Base-by-base conservation (phyloP, 2,329 filamentous ascomycete species). In the Cladorrhinum sp. region DNA sequence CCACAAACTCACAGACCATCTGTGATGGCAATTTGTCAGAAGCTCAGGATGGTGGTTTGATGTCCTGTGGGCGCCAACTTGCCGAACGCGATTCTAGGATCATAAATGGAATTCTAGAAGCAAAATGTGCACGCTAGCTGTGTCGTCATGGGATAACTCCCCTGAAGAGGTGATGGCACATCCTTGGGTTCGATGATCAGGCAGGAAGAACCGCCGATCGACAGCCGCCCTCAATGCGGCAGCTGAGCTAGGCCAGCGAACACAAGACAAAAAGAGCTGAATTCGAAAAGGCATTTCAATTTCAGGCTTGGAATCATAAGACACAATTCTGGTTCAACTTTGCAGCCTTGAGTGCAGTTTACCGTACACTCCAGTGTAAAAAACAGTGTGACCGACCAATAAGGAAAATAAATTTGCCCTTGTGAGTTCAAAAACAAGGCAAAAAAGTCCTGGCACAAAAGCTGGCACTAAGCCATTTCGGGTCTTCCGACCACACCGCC, bases 101-200 rank as follows among this genome's bases (percentile, higher is more conserved):
- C 18, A 25, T 22, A 50, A 50, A 24, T 27, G 2, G 49, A 24
- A 50, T 50, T 50, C 45, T 50, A 50, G 22, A 50, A 50, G 22
- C 13, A 16, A 25, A 50, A 18, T 12, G 13, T 36, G 23, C 13
- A 32, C 13, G 8, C n/a, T n/a, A 45, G 48, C 27, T n/a, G 24
- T 52, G 56, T 55, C 62, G 55, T 61, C 56, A 59, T 50, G 18
- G 24, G 20, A 23, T 8, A 32, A 13, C 36, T 6, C 16, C n/a
- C n/a, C 25, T 23, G 25, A 54, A 51, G 22, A 18, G 41, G 50
- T 49, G 53, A 41, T 23, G 25, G 49, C 10, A 38, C 20, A 48
- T 45, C 24, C 57, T 25, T 50, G 50, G n/a, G 32, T 18, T 58
- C 52, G 61, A 38, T 63, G 58, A 63, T 63, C 61, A 63, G 56